A percentile compares a stretch with the other conserved stretches of the same genome.
These are phyloP conservation scores for Salmacisia buchloeana DNA, from an alignment of 1,284 basidiomycete genomes.

Conservation along the genomic window DNA sequence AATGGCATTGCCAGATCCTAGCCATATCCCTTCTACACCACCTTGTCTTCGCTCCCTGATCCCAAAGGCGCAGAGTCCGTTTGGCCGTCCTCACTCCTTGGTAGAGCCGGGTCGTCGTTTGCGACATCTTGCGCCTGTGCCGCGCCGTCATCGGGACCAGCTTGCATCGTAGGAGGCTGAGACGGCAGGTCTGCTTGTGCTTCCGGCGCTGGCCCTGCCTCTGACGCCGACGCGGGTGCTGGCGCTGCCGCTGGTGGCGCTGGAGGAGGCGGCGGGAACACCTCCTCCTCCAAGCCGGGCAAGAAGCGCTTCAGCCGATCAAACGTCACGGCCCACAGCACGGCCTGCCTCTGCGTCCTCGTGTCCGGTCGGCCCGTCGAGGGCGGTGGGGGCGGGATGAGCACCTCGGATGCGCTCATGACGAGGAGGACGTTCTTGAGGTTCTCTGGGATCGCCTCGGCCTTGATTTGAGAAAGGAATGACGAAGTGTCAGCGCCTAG, in stretches of 20 bases:
- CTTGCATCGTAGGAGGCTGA: not conserved
- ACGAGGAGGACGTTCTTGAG: slow-evolving; percentile 95
- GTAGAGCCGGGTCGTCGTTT: not conserved
- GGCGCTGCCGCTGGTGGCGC: not conserved
- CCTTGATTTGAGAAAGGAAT: slow-evolving; percentile 54
- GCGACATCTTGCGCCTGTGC: not conserved
- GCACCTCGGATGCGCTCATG: slow-evolving; percentile 79
- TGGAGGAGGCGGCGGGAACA: slow-evolving; percentile 15
- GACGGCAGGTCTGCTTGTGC: not conserved
- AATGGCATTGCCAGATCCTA: too few relatives aligned
- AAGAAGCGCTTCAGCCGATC: slow-evolving; percentile 33
- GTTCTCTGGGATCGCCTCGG: slow-evolving; percentile 89
- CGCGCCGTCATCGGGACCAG: not conserved
- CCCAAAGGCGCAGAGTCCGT: too few relatives aligned
- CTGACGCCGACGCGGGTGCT: not conserved
- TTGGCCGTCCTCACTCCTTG: too few relatives aligned
- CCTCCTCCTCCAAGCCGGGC: slow-evolving; percentile 34
- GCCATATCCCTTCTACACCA: too few relatives aligned
- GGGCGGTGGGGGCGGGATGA: slow-evolving; percentile 64
- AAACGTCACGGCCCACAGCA: slow-evolving; percentile 27
- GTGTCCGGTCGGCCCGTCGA: slow-evolving; percentile 57
- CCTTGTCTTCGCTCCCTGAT: too few relatives aligned
- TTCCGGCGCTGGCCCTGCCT: not conserved
- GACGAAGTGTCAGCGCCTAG: not conserved
- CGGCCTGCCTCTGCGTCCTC: slow-evolving; percentile 15